These are phyloP conservation scores for Eimeria maxima DNA, from an alignment of 169 alveolate species.

Conservation along the genomic window DNA sequence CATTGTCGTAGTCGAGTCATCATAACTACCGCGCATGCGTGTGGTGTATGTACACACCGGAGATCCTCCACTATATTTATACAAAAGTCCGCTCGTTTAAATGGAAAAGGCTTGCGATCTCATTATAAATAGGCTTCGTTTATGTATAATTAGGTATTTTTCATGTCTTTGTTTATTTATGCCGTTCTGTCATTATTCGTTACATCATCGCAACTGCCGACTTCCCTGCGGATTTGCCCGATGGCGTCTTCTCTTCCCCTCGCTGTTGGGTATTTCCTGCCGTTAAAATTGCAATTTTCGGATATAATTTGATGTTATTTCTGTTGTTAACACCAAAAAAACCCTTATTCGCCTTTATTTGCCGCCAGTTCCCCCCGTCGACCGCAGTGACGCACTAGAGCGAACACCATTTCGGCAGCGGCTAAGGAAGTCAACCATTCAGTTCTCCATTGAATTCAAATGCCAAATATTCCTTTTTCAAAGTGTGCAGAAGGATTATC, in stretches of 20 bases:
- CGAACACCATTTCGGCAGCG: too few species aligned
- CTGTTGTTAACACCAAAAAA: not conserved
- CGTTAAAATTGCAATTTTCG: not conserved
- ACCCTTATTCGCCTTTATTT: not conserved
- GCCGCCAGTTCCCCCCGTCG: not conserved
- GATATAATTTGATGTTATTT: not conserved
- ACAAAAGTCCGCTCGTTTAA: too few species aligned
- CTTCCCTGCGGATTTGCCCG: not conserved
- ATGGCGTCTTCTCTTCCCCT: not conserved
- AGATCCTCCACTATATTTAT: not conserved
- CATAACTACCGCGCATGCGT: not conserved
- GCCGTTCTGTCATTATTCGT: not conserved
- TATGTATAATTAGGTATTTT: too few species aligned
- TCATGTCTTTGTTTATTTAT: not conserved
- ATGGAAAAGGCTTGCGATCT: not conserved
- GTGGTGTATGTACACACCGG: conserved; percentile 42
- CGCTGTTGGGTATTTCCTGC: not conserved
- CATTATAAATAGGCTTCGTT: too few species aligned
- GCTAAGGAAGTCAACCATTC: too few species aligned
- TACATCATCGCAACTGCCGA: not conserved
- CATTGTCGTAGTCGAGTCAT: not conserved
- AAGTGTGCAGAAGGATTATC: too few species aligned
- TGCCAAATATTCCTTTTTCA: too few species aligned
- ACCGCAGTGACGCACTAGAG: too few species aligned
- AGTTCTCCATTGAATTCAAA: too few species aligned